These are phyloP conservation scores for Thuidium tamariscinum DNA, from an alignment of 225 moss, liverwort and hornwort species.

Conservation along the genomic window DNA sequence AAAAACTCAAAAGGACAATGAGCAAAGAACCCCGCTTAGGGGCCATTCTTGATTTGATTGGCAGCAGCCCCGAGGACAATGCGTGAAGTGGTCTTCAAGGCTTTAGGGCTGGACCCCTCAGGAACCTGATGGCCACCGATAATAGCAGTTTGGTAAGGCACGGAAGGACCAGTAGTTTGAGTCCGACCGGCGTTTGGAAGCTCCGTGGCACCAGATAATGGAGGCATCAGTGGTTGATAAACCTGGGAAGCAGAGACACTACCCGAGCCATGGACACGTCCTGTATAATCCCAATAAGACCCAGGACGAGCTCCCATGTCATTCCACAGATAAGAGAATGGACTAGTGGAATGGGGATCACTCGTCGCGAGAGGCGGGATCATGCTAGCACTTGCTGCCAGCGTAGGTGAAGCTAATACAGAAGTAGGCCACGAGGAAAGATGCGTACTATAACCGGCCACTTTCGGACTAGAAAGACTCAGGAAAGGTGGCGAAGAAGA, in stretches of 20 bases:
- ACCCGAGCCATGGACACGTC: not conserved
- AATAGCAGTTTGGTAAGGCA: not conserved
- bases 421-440: slow-evolving; percentile 7
- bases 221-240: not conserved
- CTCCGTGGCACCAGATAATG: not conserved
- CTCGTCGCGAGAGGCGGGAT: not conserved
- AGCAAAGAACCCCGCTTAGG: not conserved
- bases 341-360: not conserved
- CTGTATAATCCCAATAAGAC: slow-evolving; percentile 7
- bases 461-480: not conserved
- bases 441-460: not conserved
- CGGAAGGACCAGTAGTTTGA: not conserved
- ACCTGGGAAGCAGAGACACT: not conserved
- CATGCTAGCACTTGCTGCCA: not conserved
- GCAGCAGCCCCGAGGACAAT: not conserved
- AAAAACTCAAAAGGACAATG: not conserved
- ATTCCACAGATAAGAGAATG: slow-evolving; percentile 1
- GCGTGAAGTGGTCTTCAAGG: not conserved
- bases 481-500: not conserved
- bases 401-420: not conserved
- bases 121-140: not conserved
- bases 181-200: not conserved
- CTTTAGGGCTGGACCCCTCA: slow-evolving; percentile 3
- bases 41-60: not conserved
- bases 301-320: slow-evolving; percentile 5